Percentiles rank a stretch among this genome's conserved stretches.
Evolutionary conservation across 345 rosid species (phyloP).

Genomic region (Cardamine occulta): DNA sequence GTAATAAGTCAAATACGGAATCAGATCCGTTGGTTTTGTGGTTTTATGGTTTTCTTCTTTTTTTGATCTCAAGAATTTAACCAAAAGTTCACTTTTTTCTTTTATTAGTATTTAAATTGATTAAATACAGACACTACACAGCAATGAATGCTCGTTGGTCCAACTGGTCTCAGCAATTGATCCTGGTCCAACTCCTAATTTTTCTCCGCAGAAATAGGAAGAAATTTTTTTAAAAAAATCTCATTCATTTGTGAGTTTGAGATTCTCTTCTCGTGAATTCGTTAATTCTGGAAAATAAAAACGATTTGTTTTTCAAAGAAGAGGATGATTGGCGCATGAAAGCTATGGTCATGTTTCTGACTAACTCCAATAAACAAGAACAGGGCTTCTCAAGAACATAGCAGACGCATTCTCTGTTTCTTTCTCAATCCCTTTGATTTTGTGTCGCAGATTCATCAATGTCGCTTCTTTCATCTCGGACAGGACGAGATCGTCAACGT

Average conservation of each 20-base stretch:
- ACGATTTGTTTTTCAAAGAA: neutral
- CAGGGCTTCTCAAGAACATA: conserved; percentile 27
- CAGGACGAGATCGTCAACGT: conserved; percentile 73
- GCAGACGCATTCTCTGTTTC: conserved; percentile 26
- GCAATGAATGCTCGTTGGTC: conserved; percentile 36
- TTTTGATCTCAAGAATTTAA: neutral
- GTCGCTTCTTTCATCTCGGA: conserved; percentile 58
- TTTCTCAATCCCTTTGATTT: neutral
- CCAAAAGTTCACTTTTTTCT: neutral
- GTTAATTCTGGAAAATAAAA: conserved; percentile 21
- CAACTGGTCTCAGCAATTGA: no score
- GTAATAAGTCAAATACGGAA: conserved; percentile 31
- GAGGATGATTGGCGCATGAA: conserved; percentile 24
- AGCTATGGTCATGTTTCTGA: conserved; percentile 30
- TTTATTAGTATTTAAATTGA: neutral
- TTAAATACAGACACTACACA: conserved; percentile 24
- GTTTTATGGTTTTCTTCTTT: neutral
- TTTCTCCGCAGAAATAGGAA: conserved; percentile 39
- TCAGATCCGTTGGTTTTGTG: conserved; percentile 31
- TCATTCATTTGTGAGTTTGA: conserved; percentile 16
- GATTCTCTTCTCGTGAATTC: conserved; percentile 18
- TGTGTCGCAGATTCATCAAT: conserved; percentile 39
- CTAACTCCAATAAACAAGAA: conserved; percentile 21
- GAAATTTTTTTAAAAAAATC: no score
- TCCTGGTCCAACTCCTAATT: conserved; percentile 36